Conservation (phyloP, 345 rosid genomes). For the sweet orange (Citrus sinensis) region DVS_A1.0 CM039165.1:9519001-9519500, state of each 20-base stretch:
- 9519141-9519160: not conserved
- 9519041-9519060: constrained; percentile 66
- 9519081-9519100: constrained; percentile 40
- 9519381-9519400: not conserved
- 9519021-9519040: constrained; percentile 64
- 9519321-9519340: not conserved
- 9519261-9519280: not conserved
- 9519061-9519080: constrained; percentile 76
- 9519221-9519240: not conserved
- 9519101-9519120: not conserved
- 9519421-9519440: not conserved
- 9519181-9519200: not conserved
- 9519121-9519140: not conserved
- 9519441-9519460: not conserved
- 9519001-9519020: constrained; percentile 68
- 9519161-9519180: not conserved
- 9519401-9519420: not conserved
- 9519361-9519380: not conserved
- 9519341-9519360: not conserved
- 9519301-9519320: not conserved
- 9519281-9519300: not conserved
- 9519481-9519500: not conserved
- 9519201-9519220: not conserved
- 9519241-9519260: not conserved
- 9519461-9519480: not conserved